phyloP scores from a whole-genome alignment of 495 filamentous ascomycete species.

The Xanthoparmelia taractica region DNA sequence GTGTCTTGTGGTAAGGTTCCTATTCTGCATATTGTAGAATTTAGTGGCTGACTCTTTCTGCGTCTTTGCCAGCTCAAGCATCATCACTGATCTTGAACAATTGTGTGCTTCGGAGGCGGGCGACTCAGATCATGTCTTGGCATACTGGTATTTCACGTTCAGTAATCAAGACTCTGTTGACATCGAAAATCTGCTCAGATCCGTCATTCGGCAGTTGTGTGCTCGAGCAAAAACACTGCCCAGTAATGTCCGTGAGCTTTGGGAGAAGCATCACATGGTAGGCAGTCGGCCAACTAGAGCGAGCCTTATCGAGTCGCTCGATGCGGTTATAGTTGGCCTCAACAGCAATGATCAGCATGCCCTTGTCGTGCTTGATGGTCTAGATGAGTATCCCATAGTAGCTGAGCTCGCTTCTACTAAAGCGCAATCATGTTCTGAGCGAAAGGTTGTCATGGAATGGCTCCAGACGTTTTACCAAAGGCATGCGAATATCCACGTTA shows the following conservation, averaged over 20 bases:
- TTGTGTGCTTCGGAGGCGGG: background rate
- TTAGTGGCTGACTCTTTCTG: background rate
- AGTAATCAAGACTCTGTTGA: background rate
- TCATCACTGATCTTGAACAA: background rate
- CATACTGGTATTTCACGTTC: conserved; percentile 13
- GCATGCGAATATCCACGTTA: background rate
- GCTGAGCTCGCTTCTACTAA: background rate
- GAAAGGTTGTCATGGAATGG: background rate
- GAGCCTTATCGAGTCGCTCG: background rate
- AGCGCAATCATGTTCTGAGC: background rate
- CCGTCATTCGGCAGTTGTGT: conserved; percentile 2
- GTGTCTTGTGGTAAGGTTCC: background rate
- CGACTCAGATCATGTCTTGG: background rate
- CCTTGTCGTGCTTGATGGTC: conserved; percentile 6
- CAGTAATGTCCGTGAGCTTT: background rate
- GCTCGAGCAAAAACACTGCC: background rate
- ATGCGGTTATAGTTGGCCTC: background rate
- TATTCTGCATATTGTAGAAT: background rate
- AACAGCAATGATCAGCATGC: background rate
- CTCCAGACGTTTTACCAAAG: background rate
- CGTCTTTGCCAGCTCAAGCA: conserved; percentile 1
- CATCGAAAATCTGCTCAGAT: conserved; percentile 1
- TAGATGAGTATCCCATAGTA: conserved; percentile 1
- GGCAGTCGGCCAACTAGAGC: background rate
- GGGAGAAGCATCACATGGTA: background rate